These are phyloP conservation scores for Cyberlindnera amylophila DNA, from an alignment of 805 yeast genomes.

Conservation along the genomic window DNA sequence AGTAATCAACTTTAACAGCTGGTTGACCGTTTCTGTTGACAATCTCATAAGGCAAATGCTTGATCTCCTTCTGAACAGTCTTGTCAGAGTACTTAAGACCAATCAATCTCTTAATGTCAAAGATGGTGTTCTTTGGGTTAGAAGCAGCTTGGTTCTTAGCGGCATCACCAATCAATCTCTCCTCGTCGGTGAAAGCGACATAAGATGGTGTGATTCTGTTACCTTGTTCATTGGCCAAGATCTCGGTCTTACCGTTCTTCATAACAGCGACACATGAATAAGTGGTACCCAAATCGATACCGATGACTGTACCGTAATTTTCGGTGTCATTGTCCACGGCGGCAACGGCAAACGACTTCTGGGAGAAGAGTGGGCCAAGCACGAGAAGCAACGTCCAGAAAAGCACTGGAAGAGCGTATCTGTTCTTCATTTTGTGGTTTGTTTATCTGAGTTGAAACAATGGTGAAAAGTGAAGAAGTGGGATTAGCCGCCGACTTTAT, in stretches of 20 bases:
- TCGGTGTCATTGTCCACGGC: constrained; percentile 34
- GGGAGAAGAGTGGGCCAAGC: constrained; percentile 25
- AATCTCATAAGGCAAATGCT: constrained; percentile 77
- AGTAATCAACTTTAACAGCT: constrained; percentile 66
- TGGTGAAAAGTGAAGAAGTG: too few species aligned
- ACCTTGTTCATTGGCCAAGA: constrained; percentile 94
- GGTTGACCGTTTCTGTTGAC: constrained; percentile 77
- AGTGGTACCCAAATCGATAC: constrained; percentile 97
- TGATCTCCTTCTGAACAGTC: constrained; percentile 75
- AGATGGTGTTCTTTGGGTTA: constrained; percentile 81
- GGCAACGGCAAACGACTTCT: constrained; percentile 23
- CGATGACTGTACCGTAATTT: constrained; percentile 66
- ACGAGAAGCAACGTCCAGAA: constrained; percentile 28
- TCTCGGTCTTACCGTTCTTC: constrained; percentile 85
- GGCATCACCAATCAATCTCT: constrained; percentile 92
- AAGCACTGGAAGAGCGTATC: constrained; percentile 31
- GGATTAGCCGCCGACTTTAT: constrained; percentile 5
- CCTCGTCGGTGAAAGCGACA: constrained; percentile 89
- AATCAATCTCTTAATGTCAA: constrained; percentile 88
- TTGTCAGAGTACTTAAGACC: constrained; percentile 78
- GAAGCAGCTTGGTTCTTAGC: constrained; percentile 95
- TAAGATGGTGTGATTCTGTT: constrained; percentile 95
- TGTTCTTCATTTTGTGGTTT: constrained; percentile 27
- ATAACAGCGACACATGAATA: constrained; percentile 94
- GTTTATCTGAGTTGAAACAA: too few species aligned